Evolutionary conservation across 352 stramenopile genomes (phyloP).

Genomic region (Phytophthora melonis): DNA sequence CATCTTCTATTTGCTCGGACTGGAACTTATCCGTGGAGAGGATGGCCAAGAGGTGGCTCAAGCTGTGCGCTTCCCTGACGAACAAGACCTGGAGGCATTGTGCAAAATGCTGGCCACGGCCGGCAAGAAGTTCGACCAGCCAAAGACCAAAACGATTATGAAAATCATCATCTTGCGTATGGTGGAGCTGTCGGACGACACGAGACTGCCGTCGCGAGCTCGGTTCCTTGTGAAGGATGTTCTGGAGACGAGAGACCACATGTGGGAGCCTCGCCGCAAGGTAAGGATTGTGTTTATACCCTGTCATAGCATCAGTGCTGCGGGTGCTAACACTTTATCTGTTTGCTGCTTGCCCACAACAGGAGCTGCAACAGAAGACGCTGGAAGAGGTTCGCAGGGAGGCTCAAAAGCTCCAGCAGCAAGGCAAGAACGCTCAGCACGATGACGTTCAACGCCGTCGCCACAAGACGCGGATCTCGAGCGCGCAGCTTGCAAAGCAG

Average conservation of each 20-base stretch:
- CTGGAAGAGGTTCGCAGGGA: conserved; percentile 86
- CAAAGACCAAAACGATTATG: conserved; percentile 81
- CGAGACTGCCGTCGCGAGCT: conserved; percentile 71
- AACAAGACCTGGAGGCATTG: conserved; percentile 86
- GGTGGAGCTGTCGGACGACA: conserved; percentile 84
- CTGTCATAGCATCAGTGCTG: no score
- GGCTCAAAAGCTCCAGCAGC: conserved; percentile 82
- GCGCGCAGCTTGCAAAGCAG: conserved; percentile 80
- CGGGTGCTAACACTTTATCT: background rate
- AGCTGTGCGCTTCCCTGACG: conserved; percentile 80
- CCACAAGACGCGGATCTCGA: conserved; percentile 83
- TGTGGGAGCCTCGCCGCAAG: conserved; percentile 88
- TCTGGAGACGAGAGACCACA: conserved; percentile 85
- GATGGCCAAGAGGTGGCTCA: conserved; percentile 62
- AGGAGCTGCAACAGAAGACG: conserved; percentile 90
- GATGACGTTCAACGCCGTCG: conserved; percentile 78
- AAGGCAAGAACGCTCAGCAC: conserved; percentile 91
- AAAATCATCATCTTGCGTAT: conserved; percentile 87
- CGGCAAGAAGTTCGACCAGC: conserved; percentile 90
- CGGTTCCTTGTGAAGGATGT: conserved; percentile 89
- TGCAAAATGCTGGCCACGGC: conserved; percentile 88
- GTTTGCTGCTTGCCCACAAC: background rate
- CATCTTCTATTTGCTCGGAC: conserved; percentile 82
- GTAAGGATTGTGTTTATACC: conserved; percentile 22
- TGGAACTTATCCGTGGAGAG: conserved; percentile 67